These are phyloP conservation scores for Batrachochytrium dendrobatidis DNA, from an alignment of 371 early-diverging fungal genomes.

Conservation along the genomic window DNA sequence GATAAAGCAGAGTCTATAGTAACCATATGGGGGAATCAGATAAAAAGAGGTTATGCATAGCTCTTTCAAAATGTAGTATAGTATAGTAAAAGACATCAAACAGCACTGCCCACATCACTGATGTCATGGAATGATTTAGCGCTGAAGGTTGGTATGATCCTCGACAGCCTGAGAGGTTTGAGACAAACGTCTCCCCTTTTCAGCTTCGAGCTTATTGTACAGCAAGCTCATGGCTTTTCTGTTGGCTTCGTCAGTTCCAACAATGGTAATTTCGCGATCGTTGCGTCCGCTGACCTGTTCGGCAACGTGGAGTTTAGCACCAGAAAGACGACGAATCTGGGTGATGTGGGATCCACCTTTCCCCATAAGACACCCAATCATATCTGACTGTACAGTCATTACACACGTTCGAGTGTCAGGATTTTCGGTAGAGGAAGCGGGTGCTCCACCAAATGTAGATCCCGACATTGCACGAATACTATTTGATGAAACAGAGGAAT, in stretches of 20 bases:
- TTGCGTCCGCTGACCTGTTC: slow-evolving; percentile 15
- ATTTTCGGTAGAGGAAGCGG: slow-evolving; percentile 10
- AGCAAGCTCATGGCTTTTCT: slow-evolving; percentile 31
- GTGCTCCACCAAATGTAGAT: slow-evolving; percentile 8
- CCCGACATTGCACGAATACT: background rate
- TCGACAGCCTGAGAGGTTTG: background rate
- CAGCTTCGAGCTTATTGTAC: slow-evolving; percentile 33
- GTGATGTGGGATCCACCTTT: slow-evolving; percentile 37
- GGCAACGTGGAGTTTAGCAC: slow-evolving; percentile 27
- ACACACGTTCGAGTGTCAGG: slow-evolving; percentile 42
- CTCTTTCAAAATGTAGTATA: no score
- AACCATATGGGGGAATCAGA: no score
- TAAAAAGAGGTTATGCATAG: no score
- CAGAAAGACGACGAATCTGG: slow-evolving; percentile 28
- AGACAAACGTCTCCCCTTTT: slow-evolving; percentile 14
- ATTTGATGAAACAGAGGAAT: slow-evolving; percentile 1
- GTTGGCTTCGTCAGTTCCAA: slow-evolving; percentile 22
- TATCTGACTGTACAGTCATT: slow-evolving; percentile 36
- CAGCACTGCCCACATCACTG: no score
- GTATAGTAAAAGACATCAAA: no score
- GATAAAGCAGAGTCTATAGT: no score
- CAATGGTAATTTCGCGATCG: slow-evolving; percentile 32
- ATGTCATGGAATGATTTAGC: no score
- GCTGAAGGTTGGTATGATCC: background rate
- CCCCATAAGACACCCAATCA: slow-evolving; percentile 45